Evolutionary conservation across 805 yeast species (phyloP).

Genomic region (Myxozyma sirexii): DNA sequence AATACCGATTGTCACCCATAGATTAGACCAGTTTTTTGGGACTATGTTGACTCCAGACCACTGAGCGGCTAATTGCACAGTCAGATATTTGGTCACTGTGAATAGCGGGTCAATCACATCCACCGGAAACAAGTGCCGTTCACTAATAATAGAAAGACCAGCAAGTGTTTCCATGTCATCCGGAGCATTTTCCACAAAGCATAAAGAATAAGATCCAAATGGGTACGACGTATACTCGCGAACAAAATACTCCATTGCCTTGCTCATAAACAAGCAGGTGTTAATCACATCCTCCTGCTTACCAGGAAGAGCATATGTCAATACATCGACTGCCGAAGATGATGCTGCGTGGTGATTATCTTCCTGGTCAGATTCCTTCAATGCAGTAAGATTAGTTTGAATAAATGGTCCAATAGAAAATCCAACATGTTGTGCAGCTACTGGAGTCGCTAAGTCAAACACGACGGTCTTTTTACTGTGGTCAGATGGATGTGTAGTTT

Average conservation of each 20-base stretch:
- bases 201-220: constrained; percentile 75
- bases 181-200: constrained; percentile 65
- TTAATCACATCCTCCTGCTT: constrained; percentile 60
- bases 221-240: constrained; percentile 94
- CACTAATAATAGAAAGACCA: constrained; percentile 66
- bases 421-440: constrained; percentile 91
- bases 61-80: constrained; percentile 77
- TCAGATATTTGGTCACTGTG: constrained; percentile 63
- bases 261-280: constrained; percentile 73
- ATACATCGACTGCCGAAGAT: constrained; percentile 44
- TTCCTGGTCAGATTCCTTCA: constrained; percentile 44
- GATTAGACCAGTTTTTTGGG: constrained; percentile 73
- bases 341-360: constrained; percentile 39
- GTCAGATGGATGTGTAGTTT: constrained; percentile 73
- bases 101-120: constrained; percentile 78
- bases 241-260: constrained; percentile 79
- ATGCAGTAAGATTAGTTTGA: constrained; percentile 56
- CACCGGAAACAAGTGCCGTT: constrained; percentile 68
- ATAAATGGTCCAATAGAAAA: constrained; percentile 93
- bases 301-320: constrained; percentile 66
- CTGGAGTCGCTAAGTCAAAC: constrained; percentile 77
- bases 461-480: constrained; percentile 70
- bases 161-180: constrained; percentile 64
- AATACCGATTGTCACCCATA: constrained; percentile 90
- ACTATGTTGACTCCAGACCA: constrained; percentile 93